phyloP scores from a whole-genome alignment of 2,329 filamentous ascomycete species.

The Colletotrichum theobromicola region DNA sequence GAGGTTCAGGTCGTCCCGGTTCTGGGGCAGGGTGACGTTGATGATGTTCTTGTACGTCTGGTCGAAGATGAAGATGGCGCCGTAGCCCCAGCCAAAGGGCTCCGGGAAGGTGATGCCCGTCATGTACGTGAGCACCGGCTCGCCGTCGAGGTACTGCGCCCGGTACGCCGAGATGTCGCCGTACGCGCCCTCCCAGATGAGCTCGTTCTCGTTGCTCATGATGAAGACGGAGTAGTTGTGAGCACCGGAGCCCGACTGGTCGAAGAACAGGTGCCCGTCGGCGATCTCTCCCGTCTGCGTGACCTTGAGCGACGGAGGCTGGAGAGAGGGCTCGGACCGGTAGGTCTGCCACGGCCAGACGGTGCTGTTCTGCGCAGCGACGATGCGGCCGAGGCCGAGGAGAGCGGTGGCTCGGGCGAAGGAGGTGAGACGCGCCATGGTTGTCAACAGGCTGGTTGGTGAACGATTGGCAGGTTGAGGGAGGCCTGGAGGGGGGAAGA shows the following conservation, averaged over 20 bases:
- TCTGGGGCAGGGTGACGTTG: neutral
- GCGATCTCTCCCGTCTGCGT: slow-evolving; percentile 22
- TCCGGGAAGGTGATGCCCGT: slow-evolving; percentile 28
- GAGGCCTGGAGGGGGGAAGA: neutral
- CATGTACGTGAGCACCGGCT: slow-evolving; percentile 34
- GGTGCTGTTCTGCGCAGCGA: neutral
- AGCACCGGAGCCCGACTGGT: slow-evolving; percentile 21
- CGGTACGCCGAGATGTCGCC: slow-evolving; percentile 29
- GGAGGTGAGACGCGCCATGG: neutral
- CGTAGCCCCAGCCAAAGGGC: slow-evolving; percentile 34
- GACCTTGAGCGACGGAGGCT: neutral
- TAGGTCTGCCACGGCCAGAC: slow-evolving; percentile 11
- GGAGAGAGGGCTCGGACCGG: slow-evolving; percentile 3
- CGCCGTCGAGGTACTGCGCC: slow-evolving; percentile 32
- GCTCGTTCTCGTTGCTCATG: slow-evolving; percentile 31
- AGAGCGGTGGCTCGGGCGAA: neutral
- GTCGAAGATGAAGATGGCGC: slow-evolving; percentile 34
- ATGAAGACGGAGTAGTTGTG: slow-evolving; percentile 23
- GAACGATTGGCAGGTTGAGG: neutral
- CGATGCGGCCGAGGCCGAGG: neutral
- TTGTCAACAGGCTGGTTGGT: neutral
- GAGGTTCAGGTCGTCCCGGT: neutral
- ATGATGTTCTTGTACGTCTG: slow-evolving; percentile 29
- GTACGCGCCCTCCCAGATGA: slow-evolving; percentile 29
- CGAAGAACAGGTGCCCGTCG: slow-evolving; percentile 31